Conservation (phyloP, 768 basidiomycete genomes). For the Phlebiopsis flavidoalba region DNA sequence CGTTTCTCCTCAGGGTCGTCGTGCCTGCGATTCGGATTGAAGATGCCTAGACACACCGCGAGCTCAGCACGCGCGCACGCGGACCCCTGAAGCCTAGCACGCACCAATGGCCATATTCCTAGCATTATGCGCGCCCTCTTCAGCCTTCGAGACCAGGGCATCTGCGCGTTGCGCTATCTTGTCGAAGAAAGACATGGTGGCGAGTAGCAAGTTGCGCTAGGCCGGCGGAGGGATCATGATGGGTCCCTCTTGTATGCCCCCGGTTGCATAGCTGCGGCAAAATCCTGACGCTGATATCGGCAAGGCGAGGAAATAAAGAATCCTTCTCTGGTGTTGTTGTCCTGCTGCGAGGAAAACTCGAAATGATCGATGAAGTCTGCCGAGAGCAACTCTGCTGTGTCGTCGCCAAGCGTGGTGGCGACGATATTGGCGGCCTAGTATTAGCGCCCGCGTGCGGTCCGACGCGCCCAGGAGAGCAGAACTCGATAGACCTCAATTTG, state of each 20-base stretch:
- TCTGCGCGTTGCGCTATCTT: neutral
- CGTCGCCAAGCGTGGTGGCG: neutral
- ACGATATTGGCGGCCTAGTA: neutral
- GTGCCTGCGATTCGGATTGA: conserved; percentile 46
- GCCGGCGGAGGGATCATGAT: neutral
- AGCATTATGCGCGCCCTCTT: conserved; percentile 11
- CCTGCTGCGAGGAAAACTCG: neutral
- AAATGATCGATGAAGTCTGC: neutral
- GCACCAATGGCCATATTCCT: conserved; percentile 11
- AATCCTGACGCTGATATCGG: neutral
- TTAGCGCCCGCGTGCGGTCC: neutral
- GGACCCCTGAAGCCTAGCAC: neutral
- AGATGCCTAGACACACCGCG: conserved; percentile 2
- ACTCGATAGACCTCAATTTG: neutral
- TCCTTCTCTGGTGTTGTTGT: neutral
- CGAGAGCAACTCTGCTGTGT: neutral
- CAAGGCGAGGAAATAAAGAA: neutral
- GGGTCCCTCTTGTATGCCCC: neutral
- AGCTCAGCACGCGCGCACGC: neutral
- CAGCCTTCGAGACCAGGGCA: conserved; percentile 5
- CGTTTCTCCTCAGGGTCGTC: conserved; percentile 70
- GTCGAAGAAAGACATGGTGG: conserved; percentile 5
- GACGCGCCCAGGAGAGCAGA: neutral
- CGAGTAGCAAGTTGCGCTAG: neutral
- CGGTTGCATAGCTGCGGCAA: neutral